These are phyloP conservation scores for Oryza nivara DNA, from an alignment of 176 grass and related monocot genomes.

Conservation along the genomic window DNA sequence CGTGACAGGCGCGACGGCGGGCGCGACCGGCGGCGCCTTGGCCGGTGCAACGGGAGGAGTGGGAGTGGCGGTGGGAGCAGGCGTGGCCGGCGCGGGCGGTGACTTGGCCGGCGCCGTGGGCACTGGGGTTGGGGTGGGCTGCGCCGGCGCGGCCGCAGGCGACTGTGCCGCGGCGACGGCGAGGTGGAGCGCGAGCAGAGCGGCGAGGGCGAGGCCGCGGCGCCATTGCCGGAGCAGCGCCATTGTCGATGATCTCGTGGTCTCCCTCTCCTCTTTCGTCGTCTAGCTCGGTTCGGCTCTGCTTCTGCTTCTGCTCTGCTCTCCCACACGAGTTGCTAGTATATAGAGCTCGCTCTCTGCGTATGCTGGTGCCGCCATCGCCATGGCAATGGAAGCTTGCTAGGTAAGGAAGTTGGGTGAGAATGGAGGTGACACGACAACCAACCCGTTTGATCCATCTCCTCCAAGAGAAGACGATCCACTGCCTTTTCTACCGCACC, in stretches of 20 bases:
- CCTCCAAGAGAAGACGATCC: neutral
- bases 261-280: neutral
- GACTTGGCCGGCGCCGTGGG: neutral
- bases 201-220: neutral
- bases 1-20: neutral
- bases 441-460: neutral
- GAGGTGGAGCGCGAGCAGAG: conserved; percentile 32
- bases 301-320: neutral
- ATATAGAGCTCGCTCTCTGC: neutral
- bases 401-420: neutral
- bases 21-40: conserved; percentile 28
- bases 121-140: neutral
- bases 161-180: conserved; percentile 1
- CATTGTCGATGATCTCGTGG: neutral
- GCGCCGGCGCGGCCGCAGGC: neutral
- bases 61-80: conserved; percentile 21
- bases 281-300: neutral
- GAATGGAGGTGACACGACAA: neutral
- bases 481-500: neutral
- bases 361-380: neutral
- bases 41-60: conserved; percentile 7
- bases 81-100: conserved; percentile 22
- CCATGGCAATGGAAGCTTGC: neutral
- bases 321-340: neutral
- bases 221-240: conserved; percentile 30